Evolutionary conservation across 257 asterid genomes (phyloP).

Genomic region (Thymus quinquecostatus): DNA sequence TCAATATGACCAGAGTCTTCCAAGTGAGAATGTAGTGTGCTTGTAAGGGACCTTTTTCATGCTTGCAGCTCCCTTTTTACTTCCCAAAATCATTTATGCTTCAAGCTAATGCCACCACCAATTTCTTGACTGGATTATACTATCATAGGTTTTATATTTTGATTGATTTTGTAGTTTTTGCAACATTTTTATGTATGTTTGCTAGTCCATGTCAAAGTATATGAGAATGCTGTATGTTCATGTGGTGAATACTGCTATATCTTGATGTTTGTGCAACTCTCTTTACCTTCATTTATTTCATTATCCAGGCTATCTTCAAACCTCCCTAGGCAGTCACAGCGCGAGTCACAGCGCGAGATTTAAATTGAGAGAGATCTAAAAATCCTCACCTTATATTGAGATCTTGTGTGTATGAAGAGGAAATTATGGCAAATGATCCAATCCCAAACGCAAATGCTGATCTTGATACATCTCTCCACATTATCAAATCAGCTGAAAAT

Average conservation of each 20-base stretch:
- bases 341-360: too few species aligned
- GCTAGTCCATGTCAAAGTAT: neutral
- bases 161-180: neutral
- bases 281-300: too few species aligned
- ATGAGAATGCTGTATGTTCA: neutral
- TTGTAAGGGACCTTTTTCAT: too few species aligned
- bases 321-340: too few species aligned
- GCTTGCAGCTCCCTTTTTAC: neutral
- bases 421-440: conserved; percentile 72
- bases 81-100: conserved; percentile 1
- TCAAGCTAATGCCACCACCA: neutral
- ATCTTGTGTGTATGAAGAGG: conserved; percentile 79
- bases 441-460: conserved; percentile 84
- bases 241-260: too few species aligned
- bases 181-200: conserved; percentile 7
- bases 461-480: conserved; percentile 92
- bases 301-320: too few species aligned
- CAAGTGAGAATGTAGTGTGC: too few species aligned
- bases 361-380: neutral
- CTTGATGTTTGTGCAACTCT: too few species aligned
- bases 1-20: too few species aligned
- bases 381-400: conserved; percentile 68
- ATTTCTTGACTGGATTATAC: neutral
- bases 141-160: too few species aligned
- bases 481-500: conserved; percentile 66